Evolutionary conservation across 345 rosid genomes (phyloP).

Genomic region (Eutrema japonicum): DNA sequence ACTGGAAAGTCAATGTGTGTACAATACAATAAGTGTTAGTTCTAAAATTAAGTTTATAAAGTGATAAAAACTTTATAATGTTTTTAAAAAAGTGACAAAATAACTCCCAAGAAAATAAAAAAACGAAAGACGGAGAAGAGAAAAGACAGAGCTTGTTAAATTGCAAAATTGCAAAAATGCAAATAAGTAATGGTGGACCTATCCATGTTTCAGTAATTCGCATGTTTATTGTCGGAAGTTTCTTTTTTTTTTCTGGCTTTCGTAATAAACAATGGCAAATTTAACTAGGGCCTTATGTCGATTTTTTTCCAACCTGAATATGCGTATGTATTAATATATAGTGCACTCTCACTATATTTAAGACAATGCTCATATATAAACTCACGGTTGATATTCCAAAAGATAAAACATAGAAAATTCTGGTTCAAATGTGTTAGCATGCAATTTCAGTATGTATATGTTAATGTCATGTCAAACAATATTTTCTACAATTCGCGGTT

Average conservation of each 20-base stretch:
- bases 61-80: too few relatives aligned
- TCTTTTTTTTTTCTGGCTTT: not conserved
- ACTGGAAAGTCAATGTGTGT: too few relatives aligned
- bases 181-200: conserved; percentile 33
- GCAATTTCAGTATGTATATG: not conserved
- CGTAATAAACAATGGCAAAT: not conserved
- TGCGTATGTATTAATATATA: not conserved
- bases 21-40: too few relatives aligned
- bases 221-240: conserved; percentile 22
- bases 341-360: not conserved
- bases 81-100: too few relatives aligned
- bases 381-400: not conserved
- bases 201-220: conserved; percentile 28
- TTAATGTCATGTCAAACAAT: not conserved
- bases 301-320: not conserved
- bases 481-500: not conserved
- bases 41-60: too few relatives aligned
- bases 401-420: not conserved
- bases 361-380: conserved; percentile 6
- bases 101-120: not conserved
- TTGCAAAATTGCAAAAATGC: not conserved
- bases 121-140: not conserved
- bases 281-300: conserved; percentile 11
- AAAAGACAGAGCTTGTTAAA: conserved; percentile 7
- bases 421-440: conserved; percentile 15